Percentiles rank a stretch among this genome's conserved stretches.
These are phyloP conservation scores for Dipodascus geniculatus DNA, from an alignment of 805 yeast species.

Conservation along the genomic window DNA sequence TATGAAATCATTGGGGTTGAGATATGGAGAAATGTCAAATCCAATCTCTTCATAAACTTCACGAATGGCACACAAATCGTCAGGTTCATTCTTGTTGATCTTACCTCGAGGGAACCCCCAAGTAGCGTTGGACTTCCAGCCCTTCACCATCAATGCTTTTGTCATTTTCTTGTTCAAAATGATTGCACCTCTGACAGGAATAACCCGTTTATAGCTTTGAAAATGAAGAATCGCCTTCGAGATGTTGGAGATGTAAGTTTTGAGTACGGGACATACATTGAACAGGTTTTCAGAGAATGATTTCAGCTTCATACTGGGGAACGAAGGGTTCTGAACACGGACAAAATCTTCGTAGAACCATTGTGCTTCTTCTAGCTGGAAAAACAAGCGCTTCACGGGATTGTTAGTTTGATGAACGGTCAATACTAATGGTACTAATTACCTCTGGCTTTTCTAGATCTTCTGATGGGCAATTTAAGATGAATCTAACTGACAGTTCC, in stretches of 20 bases:
- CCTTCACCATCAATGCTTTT: slow-evolving; percentile 70
- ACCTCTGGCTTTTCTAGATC: slow-evolving; percentile 65
- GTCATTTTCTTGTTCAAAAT: slow-evolving; percentile 59
- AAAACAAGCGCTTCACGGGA: slow-evolving; percentile 56
- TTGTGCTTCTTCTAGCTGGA: slow-evolving; percentile 95
- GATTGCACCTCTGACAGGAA: slow-evolving; percentile 96
- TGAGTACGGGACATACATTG: slow-evolving; percentile 51
- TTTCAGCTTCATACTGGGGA: slow-evolving; percentile 72
- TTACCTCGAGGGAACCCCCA: slow-evolving; percentile 99
- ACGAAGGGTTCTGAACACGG: slow-evolving; percentile 54
- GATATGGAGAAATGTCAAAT: slow-evolving; percentile 59
- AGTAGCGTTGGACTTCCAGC: slow-evolving; percentile 56
- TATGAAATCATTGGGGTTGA: slow-evolving; percentile 59
- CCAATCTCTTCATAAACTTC: slow-evolving; percentile 94
- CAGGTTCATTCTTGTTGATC: slow-evolving; percentile 85
- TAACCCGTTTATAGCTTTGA: slow-evolving; percentile 72
- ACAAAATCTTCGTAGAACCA: slow-evolving; percentile 92
- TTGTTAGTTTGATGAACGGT: neutral
- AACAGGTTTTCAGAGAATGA: slow-evolving; percentile 64
- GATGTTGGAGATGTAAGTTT: slow-evolving; percentile 21
- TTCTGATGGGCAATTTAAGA: slow-evolving; percentile 84
- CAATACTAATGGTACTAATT: neutral
- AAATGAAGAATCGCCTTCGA: slow-evolving; percentile 64
- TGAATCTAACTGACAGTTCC: slow-evolving; percentile 79
- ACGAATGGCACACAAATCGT: slow-evolving; percentile 78